Percentiles rank a stretch among this genome's conserved stretches.
Conservation (phyloP, 805 yeast genomes). For the Kazachstania bromeliacearum region DNA sequence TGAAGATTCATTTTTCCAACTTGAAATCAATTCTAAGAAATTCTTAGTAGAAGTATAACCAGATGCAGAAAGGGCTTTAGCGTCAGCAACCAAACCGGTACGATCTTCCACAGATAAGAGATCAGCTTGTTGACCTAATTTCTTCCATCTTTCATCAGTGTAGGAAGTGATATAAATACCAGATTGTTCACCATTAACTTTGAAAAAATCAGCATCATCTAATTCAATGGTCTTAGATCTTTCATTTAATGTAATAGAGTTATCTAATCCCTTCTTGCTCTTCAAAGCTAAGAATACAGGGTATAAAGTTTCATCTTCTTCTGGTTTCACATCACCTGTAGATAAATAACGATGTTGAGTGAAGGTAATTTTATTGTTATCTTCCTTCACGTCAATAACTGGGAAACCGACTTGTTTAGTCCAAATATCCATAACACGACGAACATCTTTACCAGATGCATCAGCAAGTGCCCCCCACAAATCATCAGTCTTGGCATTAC, state of each 20-base stretch:
- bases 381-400: constrained; percentile 41
- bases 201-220: constrained; percentile 39
- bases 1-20: constrained; percentile 51
- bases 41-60: constrained; percentile 56
- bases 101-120: constrained; percentile 66
- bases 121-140: constrained; percentile 49
- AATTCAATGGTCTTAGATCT: constrained; percentile 40
- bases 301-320: constrained; percentile 58
- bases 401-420: constrained; percentile 69
- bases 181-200: constrained; percentile 62
- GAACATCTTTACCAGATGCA: constrained; percentile 53
- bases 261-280: constrained; percentile 52
- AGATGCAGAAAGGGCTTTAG: constrained; percentile 57
- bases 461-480: constrained; percentile 61
- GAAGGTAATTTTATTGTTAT: constrained; percentile 39
- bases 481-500: constrained; percentile 66
- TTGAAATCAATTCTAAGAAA: constrained; percentile 47
- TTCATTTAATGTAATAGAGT: constrained; percentile 43
- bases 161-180: constrained; percentile 71
- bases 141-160: constrained; percentile 55
- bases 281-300: constrained; percentile 57
- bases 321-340: constrained; percentile 67
- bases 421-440: constrained; percentile 58
- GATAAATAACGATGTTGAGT: constrained; percentile 66
- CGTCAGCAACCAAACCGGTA: constrained; percentile 74